Evolutionary conservation across 2,329 filamentous ascomycete species (phyloP).

Genomic region (Microdochium paspali): DNA sequence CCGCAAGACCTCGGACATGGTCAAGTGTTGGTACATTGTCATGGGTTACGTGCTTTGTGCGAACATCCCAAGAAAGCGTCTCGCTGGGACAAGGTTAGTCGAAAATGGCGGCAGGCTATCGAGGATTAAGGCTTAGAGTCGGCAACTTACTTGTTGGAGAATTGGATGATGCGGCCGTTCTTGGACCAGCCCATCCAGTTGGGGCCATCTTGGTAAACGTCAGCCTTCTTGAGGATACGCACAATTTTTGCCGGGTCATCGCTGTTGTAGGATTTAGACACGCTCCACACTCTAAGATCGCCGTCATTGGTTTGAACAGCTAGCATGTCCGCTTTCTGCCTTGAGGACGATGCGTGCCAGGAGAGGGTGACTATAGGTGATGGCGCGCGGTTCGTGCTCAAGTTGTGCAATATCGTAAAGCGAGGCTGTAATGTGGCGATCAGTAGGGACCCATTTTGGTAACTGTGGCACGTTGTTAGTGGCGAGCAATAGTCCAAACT

Average conservation of each 20-base stretch:
- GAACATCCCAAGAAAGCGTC: constrained; percentile 92
- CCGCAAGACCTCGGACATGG: constrained; percentile 70
- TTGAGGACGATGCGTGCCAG: constrained; percentile 94
- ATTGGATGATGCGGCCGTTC: constrained; percentile 91
- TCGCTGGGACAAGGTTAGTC: constrained; percentile 44
- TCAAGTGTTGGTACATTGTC: constrained; percentile 81
- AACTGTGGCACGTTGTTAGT: constrained; percentile 41
- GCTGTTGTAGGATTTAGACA: constrained; percentile 67
- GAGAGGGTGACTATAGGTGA: constrained; percentile 80
- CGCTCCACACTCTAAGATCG: constrained; percentile 92
- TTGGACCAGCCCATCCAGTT: constrained; percentile 99
- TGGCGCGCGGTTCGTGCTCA: constrained; percentile 74
- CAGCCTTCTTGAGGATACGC: constrained; percentile 71
- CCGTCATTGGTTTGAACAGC: constrained; percentile 87
- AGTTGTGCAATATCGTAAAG: constrained; percentile 88
- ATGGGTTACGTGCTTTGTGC: constrained; percentile 92
- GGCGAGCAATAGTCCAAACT: constrained; percentile 4
- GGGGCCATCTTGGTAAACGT: constrained; percentile 62
- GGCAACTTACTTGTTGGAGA: constrained; percentile 69
- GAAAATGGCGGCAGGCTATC: constrained; percentile 30
- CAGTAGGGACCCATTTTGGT: constrained; percentile 88
- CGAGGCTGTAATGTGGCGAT: constrained; percentile 82
- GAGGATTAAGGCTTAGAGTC: constrained; percentile 8
- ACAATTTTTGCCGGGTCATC: constrained; percentile 81
- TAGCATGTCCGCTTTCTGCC: constrained; percentile 96